Evolutionary conservation across 78 protist genomes (phyloP).

Genomic region (Dictyostelium citrinum): DNA sequence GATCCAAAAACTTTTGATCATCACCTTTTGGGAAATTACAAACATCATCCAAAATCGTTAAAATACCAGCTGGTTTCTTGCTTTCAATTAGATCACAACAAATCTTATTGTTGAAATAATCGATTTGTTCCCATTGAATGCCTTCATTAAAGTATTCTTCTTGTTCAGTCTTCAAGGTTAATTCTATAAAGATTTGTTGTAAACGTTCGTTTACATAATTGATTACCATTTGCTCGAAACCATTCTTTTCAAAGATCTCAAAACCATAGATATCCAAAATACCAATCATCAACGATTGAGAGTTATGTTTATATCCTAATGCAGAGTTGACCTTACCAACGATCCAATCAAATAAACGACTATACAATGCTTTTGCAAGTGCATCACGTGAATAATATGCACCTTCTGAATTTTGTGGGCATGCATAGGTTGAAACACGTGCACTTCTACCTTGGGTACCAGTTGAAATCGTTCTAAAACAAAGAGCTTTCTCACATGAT

Average conservation of each 20-base stretch:
- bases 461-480: constrained; percentile 75
- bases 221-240: constrained; percentile 95
- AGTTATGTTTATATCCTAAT: constrained; percentile 49
- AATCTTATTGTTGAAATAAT: constrained; percentile 92
- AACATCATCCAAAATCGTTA: constrained; percentile 89
- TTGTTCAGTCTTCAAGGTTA: constrained; percentile 92
- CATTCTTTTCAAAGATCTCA: constrained; percentile 94
- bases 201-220: constrained; percentile 97
- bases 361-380: constrained; percentile 94
- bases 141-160: constrained; percentile 95
- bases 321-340: constrained; percentile 88
- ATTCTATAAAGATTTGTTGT: constrained; percentile 96
- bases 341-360: constrained; percentile 92
- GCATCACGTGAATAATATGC: constrained; percentile 89
- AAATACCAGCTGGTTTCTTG: constrained; percentile 80
- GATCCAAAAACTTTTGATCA: constrained; percentile 82
- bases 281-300: constrained; percentile 78
- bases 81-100: constrained; percentile 87
- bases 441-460: constrained; percentile 84
- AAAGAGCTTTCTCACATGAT: constrained; percentile 64
- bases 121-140: constrained; percentile 86
- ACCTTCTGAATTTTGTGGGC: constrained; percentile 81
- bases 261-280: constrained; percentile 97
- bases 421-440: constrained; percentile 78
- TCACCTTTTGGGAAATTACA: constrained; percentile 88